These are phyloP conservation scores for Saxophila tyrrhenica DNA, from an alignment of 495 filamentous ascomycete genomes.

Conservation along the genomic window DNA sequence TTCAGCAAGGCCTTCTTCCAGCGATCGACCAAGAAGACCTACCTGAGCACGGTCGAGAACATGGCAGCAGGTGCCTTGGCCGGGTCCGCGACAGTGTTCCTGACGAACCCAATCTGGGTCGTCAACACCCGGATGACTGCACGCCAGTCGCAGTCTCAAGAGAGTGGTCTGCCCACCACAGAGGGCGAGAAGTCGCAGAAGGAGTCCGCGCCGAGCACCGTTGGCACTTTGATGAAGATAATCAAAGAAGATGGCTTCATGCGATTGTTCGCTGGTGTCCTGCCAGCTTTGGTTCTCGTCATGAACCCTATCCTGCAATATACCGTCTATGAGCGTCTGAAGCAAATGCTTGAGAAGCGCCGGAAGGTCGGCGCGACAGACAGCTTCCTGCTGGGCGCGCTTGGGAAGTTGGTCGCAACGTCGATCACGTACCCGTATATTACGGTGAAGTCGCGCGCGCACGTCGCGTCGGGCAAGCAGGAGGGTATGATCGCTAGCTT, in stretches of 20 bases:
- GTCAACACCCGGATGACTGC: conserved; percentile 98
- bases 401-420: conserved; percentile 91
- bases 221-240: conserved; percentile 66
- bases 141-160: conserved; percentile 47
- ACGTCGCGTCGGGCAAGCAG: conserved; percentile 65
- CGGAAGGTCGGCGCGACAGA: conserved; percentile 66
- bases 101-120: conserved; percentile 98
- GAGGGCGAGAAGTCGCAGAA: conserved; percentile 25
- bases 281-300: conserved; percentile 85
- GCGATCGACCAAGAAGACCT: conserved; percentile 60
- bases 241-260: conserved; percentile 67
- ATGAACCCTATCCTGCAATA: conserved; percentile 98
- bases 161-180: conserved; percentile 33
- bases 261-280: conserved; percentile 82
- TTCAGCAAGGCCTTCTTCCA: conserved; percentile 89
- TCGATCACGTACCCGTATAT: conserved; percentile 96
- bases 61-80: conserved; percentile 96
- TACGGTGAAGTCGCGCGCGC: conserved; percentile 93
- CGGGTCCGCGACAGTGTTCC: conserved; percentile 81
- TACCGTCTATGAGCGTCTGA: conserved; percentile 96
- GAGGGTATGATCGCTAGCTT: conserved; percentile 60
- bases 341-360: conserved; percentile 58
- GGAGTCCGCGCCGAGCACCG: conserved; percentile 47
- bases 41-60: conserved; percentile 76
- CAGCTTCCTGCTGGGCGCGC: conserved; percentile 80